Base-by-base conservation (phyloP, 2,329 filamentous ascomycete species). In the Fusarium liriodendri region DNA sequence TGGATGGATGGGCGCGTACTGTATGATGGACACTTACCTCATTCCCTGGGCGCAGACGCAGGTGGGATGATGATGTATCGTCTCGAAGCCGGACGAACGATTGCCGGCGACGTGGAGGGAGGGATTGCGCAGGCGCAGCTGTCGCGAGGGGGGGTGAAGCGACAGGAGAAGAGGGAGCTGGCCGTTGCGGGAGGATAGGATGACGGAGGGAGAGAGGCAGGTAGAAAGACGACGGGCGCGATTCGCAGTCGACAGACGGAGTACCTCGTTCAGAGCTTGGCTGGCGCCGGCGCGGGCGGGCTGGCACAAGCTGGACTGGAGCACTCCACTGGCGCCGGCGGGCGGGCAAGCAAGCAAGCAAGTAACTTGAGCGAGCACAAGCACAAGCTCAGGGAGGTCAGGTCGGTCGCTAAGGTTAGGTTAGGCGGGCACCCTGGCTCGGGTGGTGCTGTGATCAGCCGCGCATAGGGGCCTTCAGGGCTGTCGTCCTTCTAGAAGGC, bases 361-460 rank as follows among this genome's bases (percentile, higher is more conserved):
- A 45, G 40, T 20, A 40, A 40, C 38, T 40, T 5, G 35, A 37
- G 33, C 33, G 37, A 38, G 18, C 38, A 40, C 37, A 38, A 45
- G 22, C 45, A 25, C 45, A 52, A 45, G 55, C 58, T 25, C 60
- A 71, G 62, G 62, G 50, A 74, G 62, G 64, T 45, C 47, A 52
- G 61, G 60, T 55, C 69, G 35, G 68, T 64, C 64, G 70, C 60
- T 72, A 69, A 63, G 60, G 62, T 72, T 64, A 69, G 50, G 63
- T 73, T 70, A 77, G 73, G 71, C 60, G 69, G 69, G 75, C 75
- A 78, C 76, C 76, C 76, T 75, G 62, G 71, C 57, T 66, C 50
- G 70, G 73, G 66, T 70, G 67, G 76, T 70, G 66, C 64, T 77
- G 71, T 74, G 76, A 78, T 78, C 76, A 77, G 75, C 76, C 76